A percentile compares a stretch with the other conserved stretches of the same genome.
Conservation (phyloP, 2,329 filamentous ascomycete genomes). For the Calonectria hawksworthii region DNA sequence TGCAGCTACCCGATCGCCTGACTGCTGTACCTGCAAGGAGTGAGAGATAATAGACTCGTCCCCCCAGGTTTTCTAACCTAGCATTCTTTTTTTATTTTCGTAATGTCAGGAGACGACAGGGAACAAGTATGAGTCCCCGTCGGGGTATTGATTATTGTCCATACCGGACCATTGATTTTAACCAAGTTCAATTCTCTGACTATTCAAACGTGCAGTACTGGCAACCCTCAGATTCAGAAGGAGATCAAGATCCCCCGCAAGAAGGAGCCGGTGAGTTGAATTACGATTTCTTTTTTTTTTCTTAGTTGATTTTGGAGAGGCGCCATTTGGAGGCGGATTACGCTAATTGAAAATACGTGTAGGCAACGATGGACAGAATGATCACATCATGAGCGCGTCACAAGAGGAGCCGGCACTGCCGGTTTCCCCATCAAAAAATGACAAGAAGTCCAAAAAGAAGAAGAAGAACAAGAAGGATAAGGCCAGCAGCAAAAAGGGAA, state of each 20-base stretch:
- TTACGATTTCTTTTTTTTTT: background rate
- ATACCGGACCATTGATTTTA: constrained; percentile 55
- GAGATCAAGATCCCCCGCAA: constrained; percentile 47
- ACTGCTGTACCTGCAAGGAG: constrained; percentile 51
- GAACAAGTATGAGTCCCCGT: constrained; percentile 59
- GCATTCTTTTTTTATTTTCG: constrained; percentile 33
- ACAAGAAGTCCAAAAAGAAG: constrained; percentile 19
- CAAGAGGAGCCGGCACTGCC: constrained; percentile 22
- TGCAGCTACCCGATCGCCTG: constrained; percentile 53
- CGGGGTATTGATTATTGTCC: constrained; percentile 56
- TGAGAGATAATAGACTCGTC: constrained; percentile 50
- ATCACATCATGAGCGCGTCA: constrained; percentile 28
- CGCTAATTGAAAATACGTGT: background rate
- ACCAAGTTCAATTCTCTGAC: constrained; percentile 57
- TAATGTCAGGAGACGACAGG: constrained; percentile 46
- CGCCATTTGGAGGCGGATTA: background rate
- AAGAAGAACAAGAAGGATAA: background rate
- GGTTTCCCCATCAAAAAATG: constrained; percentile 37
- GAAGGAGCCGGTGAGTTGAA: constrained; percentile 38
- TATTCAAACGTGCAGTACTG: constrained; percentile 60
- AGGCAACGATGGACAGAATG: constrained; percentile 10
- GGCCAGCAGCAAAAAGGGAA: constrained; percentile 1
- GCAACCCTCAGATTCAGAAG: constrained; percentile 56
- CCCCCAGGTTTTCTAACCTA: constrained; percentile 44
- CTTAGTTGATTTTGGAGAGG: background rate